Percentiles rank a stretch among this genome's conserved stretches.
These are phyloP conservation scores for Ophiostoma triangulosporum DNA, from an alignment of 2,329 filamentous ascomycete species.

Conservation along the genomic window DNA sequence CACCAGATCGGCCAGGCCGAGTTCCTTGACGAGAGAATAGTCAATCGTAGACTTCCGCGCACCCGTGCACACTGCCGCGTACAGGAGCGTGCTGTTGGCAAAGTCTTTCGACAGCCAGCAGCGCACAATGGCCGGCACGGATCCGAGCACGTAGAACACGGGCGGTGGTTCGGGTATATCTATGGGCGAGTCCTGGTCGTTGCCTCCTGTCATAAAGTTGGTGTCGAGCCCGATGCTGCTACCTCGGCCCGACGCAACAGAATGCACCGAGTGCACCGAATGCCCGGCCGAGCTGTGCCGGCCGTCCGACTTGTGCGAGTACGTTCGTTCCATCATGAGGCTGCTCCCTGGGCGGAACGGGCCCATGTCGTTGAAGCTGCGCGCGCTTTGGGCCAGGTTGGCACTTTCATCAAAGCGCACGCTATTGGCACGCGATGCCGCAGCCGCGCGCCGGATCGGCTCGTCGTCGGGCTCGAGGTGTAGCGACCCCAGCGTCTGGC, in stretches of 20 bases:
- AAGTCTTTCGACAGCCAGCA: conserved; percentile 91
- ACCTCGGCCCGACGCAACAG: conserved; percentile 62
- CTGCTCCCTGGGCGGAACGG: conserved; percentile 67
- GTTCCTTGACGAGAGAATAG: conserved; percentile 56
- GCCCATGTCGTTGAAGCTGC: conserved; percentile 72
- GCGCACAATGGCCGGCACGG: conserved; percentile 84
- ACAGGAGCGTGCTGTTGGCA: conserved; percentile 76
- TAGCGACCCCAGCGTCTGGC: conserved; percentile 65
- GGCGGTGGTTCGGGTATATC: conserved; percentile 66
- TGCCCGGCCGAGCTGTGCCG: conserved; percentile 87
- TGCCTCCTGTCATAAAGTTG: conserved; percentile 47
- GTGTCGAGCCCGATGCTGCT: conserved; percentile 81
- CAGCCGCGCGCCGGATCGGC: conserved; percentile 61
- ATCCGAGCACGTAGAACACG: conserved; percentile 71
- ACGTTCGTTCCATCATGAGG: conserved; percentile 78
- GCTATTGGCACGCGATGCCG: conserved; percentile 85
- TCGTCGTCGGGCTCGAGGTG: conserved; percentile 81
- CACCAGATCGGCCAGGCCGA: conserved; percentile 56
- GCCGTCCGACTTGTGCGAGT: conserved; percentile 93
- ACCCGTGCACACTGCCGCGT: conserved; percentile 84
- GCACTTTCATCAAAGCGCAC: conserved; percentile 94
- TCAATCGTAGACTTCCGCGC: conserved; percentile 81
- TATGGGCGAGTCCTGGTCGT: conserved; percentile 54
- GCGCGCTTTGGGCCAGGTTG: conserved; percentile 67
- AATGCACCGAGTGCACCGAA: conserved; percentile 53